A percentile compares a stretch with the other conserved stretches of the same genome.
Conservation (phyloP, 257 asterid genomes). For the Nicotiana obtusifolia region DNA sequence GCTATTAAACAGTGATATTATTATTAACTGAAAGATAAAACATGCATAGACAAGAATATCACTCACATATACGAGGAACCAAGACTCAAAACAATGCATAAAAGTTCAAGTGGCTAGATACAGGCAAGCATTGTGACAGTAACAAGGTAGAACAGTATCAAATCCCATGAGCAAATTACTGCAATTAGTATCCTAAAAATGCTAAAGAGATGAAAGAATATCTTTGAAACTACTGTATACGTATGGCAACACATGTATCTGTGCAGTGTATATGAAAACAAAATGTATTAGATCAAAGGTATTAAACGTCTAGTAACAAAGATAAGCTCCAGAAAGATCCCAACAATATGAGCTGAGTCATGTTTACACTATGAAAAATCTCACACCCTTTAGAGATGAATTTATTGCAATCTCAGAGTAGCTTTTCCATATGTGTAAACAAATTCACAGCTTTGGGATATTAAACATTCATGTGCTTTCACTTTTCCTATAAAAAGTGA, state of each 20-base stretch:
- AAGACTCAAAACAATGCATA: background rate
- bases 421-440: background rate
- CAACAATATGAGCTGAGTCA: background rate
- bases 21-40: background rate
- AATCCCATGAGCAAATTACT: background rate
- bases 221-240: background rate
- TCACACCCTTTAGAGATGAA: background rate
- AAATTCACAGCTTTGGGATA: background rate
- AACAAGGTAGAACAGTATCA: background rate
- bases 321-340: background rate
- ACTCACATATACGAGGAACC: background rate
- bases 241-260: background rate
- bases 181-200: background rate
- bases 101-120: background rate
- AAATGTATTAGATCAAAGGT: background rate
- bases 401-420: background rate
- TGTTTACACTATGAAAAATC: background rate
- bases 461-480: background rate
- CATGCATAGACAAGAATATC: background rate
- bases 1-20: background rate
- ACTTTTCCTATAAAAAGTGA: background rate
- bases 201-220: background rate
- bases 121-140: background rate
- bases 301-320: background rate
- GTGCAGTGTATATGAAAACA: background rate